Evolutionary conservation across 2,329 filamentous ascomycete genomes (phyloP).

Genomic region (Akanthomyces uredinophilus): DNA sequence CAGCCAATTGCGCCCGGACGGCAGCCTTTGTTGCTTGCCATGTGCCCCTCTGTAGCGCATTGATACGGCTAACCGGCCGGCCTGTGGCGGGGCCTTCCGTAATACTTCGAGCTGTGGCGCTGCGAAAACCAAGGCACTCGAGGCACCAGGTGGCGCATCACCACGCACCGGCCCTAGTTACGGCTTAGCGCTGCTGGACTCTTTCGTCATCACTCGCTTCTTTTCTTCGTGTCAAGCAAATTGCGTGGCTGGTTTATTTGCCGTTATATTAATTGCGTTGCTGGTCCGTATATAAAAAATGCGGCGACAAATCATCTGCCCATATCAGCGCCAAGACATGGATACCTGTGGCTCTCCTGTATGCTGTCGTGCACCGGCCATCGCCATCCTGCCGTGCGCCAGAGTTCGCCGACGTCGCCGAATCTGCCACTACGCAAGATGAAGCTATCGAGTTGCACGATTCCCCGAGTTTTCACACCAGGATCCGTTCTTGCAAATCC

Average conservation of each 20-base stretch:
- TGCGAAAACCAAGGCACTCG: background rate
- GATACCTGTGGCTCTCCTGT: too few species aligned
- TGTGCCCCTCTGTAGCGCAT: background rate
- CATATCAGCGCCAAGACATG: too few species aligned
- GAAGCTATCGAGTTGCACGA: too few species aligned
- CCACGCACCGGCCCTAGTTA: background rate
- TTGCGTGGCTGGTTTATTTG: background rate
- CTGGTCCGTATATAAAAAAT: background rate
- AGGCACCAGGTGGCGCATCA: background rate
- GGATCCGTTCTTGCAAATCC: too few species aligned
- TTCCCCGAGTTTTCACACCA: too few species aligned
- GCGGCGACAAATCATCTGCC: background rate
- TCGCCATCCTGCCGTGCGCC: background rate
- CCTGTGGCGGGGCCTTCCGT: background rate
- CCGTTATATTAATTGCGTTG: background rate
- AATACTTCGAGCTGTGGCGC: background rate
- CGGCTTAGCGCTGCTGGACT: background rate
- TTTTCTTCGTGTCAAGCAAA: background rate
- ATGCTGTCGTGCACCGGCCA: background rate
- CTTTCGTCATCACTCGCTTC: conserved; percentile 1
- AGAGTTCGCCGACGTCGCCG: too few species aligned
- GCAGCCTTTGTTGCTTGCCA: too few species aligned
- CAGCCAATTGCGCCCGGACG: background rate
- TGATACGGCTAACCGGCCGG: background rate
- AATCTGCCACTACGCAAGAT: too few species aligned